phyloP scores from a whole-genome alignment of 1,284 basidiomycete genomes.

The Lentinus polychrous region DNA sequence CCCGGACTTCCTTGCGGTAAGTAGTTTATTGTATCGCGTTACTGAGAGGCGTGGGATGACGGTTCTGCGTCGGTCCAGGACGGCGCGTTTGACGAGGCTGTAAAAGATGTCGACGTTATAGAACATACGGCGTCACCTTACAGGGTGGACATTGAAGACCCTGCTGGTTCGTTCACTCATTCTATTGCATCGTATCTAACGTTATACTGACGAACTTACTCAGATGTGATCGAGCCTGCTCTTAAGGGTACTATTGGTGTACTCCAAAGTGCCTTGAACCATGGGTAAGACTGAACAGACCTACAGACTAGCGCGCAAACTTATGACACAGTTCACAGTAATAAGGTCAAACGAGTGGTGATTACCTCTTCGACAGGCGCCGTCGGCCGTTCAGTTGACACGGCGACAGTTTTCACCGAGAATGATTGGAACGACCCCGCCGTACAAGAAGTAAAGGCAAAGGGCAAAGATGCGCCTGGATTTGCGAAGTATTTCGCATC shows the following conservation, averaged over 20 bases:
- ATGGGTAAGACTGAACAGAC: conserved; percentile 19
- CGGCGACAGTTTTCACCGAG: conserved; percentile 8
- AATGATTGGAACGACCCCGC: conserved; percentile 17
- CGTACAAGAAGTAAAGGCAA: conserved; percentile 10
- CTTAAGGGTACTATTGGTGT: conserved; percentile 56
- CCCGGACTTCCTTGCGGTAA: conserved; percentile 19
- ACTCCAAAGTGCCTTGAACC: conserved; percentile 23
- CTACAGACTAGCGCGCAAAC: neutral
- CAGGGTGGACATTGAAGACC: conserved; percentile 29
- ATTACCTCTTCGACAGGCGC: conserved; percentile 12
- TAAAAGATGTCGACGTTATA: conserved; percentile 59
- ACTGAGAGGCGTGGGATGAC: no score
- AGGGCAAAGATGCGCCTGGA: conserved; percentile 7
- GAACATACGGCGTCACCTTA: conserved; percentile 52
- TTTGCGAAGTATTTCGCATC: conserved; percentile 14
- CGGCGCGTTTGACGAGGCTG: conserved; percentile 66
- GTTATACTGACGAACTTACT: neutral
- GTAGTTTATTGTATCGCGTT: conserved; percentile 6
- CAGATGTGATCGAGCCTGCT: conserved; percentile 55
- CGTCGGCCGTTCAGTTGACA: neutral
- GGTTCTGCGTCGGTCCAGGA: no score
- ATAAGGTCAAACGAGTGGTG: conserved; percentile 13
- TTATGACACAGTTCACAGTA: neutral
- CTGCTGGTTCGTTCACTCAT: conserved; percentile 12
- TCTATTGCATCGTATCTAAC: neutral